These are phyloP conservation scores for Pythium biforme DNA, from an alignment of 352 stramenopile genomes.

Conservation along the genomic window DNA sequence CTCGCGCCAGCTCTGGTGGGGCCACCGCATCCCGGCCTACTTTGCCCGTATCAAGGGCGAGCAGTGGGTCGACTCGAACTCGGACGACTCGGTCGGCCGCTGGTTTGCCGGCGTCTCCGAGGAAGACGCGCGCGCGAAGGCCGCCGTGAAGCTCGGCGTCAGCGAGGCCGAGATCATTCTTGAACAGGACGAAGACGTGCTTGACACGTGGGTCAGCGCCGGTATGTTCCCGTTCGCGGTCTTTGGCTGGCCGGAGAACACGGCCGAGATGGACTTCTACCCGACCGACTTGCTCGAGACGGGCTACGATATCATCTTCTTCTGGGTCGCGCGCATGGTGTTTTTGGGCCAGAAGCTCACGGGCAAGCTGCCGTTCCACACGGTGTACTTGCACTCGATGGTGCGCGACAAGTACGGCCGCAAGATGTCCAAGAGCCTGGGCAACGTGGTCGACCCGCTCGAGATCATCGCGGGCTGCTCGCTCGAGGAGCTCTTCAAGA, in stretches of 20 bases:
- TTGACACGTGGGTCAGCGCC: slow-evolving; percentile 99
- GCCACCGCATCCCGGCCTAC: slow-evolving; percentile 98
- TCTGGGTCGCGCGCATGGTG: slow-evolving; percentile 99
- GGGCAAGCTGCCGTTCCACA: slow-evolving; percentile 96
- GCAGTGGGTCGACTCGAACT: slow-evolving; percentile 69
- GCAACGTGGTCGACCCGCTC: slow-evolving; percentile 98
- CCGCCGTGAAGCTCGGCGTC: slow-evolving; percentile 62
- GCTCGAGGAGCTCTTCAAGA: slow-evolving; percentile 92
- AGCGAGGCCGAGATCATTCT: slow-evolving; percentile 73
- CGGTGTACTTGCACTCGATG: slow-evolving; percentile 97
- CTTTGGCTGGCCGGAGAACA: slow-evolving; percentile 78
- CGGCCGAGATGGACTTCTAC: slow-evolving; percentile 91
- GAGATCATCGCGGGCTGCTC: slow-evolving; percentile 97
- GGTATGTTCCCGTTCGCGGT: slow-evolving; percentile 95
- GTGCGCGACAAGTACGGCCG: slow-evolving; percentile 97
- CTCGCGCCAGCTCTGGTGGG: slow-evolving; percentile 99
- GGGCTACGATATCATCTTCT: slow-evolving; percentile 99
- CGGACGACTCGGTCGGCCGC: slow-evolving; percentile 48
- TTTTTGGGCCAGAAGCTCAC: slow-evolving; percentile 97
- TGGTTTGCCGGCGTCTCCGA: slow-evolving; percentile 81
- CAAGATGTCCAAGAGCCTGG: slow-evolving; percentile 99
- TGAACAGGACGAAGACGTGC: slow-evolving; percentile 98
- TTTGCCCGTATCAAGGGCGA: slow-evolving; percentile 91
- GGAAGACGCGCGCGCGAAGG: slow-evolving; percentile 90
- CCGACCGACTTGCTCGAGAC: slow-evolving; percentile 97